phyloP scores from a whole-genome alignment of 345 rosid genomes.

The Punica granatum region DNA sequence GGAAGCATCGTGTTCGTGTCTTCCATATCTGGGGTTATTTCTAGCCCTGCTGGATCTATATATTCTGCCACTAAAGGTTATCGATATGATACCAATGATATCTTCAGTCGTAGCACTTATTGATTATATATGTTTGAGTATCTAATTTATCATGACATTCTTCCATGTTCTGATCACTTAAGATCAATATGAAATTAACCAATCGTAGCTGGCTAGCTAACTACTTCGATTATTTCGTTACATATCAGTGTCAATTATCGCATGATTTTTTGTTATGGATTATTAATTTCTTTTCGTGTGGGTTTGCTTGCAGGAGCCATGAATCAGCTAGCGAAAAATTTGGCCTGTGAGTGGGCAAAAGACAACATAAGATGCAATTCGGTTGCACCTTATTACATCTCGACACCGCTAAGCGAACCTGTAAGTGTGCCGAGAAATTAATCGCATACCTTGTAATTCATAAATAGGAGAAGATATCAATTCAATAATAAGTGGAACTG shows the following conservation, averaged over 20 bases:
- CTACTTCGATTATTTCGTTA: too few species aligned
- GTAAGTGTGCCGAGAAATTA: neutral
- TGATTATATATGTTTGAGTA: too few species aligned
- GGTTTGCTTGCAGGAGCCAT: constrained; percentile 22
- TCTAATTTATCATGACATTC: too few species aligned
- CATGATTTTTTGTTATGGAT: too few species aligned
- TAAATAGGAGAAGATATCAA: too few species aligned
- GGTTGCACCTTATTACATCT: constrained; percentile 30
- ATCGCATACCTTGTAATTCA: too few species aligned
- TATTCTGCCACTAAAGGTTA: constrained; percentile 38
- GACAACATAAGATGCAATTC: constrained; percentile 36
- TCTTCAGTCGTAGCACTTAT: too few species aligned
- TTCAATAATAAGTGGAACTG: too few species aligned
- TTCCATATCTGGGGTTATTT: constrained; percentile 26
- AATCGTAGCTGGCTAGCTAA: too few species aligned
- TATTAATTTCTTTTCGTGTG: neutral
- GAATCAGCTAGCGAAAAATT: constrained; percentile 30
- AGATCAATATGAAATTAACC: too few species aligned
- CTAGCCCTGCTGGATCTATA: constrained; percentile 18
- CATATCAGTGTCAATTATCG: too few species aligned
- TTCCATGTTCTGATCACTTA: too few species aligned
- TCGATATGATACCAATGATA: neutral
- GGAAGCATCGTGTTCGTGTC: constrained; percentile 51
- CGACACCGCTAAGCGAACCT: constrained; percentile 6
- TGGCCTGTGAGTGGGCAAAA: constrained; percentile 48